A percentile compares a stretch with the other conserved stretches of the same genome.
Evolutionary conservation across 345 rosid genomes (phyloP).

Genomic region (Ceriops decandra): DNA sequence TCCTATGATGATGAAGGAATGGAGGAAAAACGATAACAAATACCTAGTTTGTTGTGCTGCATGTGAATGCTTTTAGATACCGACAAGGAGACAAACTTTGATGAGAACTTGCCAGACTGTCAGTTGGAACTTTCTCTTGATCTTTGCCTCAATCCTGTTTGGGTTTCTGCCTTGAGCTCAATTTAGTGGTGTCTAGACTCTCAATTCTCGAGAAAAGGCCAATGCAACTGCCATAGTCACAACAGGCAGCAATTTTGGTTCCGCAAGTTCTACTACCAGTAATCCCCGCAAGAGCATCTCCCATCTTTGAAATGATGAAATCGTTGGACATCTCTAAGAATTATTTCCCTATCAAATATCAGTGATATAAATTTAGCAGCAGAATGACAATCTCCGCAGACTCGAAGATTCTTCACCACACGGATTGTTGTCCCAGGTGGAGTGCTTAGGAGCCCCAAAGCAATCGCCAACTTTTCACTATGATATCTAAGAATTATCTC

Average conservation of each 20-base stretch:
- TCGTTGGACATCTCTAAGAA: conserved; percentile 25
- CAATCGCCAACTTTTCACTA: conserved; percentile 23
- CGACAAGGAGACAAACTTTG: no score
- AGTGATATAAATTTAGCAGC: conserved; percentile 26
- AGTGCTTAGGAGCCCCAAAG: conserved; percentile 23
- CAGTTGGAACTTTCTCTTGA: no score
- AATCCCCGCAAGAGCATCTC: conserved; percentile 30
- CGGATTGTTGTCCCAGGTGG: conserved; percentile 24
- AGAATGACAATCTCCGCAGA: conserved; percentile 31
- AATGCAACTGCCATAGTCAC: neutral
- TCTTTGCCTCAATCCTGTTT: no score
- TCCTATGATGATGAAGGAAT: no score
- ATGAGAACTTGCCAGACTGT: no score
- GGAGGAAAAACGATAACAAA: no score
- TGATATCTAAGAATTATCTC: conserved; percentile 26
- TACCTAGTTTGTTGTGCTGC: no score
- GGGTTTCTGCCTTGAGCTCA: neutral
- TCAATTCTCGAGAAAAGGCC: no score
- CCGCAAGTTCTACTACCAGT: conserved; percentile 9
- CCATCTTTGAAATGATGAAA: conserved; percentile 28
- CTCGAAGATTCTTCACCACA: conserved; percentile 31
- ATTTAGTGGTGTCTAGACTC: neutral
- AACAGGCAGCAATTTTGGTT: conserved; percentile 2
- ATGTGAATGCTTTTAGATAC: no score
- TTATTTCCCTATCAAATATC: conserved; percentile 18